These are phyloP conservation scores for Penicillium turbatum DNA, from an alignment of 495 filamentous ascomycete species.

Conservation along the genomic window DNA sequence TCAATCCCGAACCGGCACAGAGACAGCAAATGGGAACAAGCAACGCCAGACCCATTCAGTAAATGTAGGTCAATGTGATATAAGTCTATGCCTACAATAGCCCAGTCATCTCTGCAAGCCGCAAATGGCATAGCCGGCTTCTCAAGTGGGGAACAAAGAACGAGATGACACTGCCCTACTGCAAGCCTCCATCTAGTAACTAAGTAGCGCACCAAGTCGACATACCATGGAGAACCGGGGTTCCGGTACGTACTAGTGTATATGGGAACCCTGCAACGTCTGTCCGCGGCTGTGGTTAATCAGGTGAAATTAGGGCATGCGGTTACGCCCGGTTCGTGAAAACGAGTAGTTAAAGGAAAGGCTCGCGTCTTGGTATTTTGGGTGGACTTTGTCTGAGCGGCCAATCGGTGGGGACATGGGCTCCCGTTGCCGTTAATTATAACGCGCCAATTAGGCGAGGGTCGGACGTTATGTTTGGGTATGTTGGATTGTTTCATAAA, in stretches of 20 bases:
- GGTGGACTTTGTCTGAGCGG: not conserved
- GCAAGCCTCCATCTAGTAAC: not conserved
- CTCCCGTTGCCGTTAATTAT: slow-evolving; percentile 3
- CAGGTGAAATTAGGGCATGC: not conserved
- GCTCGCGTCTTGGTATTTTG: slow-evolving; percentile 22
- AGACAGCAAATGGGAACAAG: not conserved
- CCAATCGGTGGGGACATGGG: slow-evolving; percentile 8
- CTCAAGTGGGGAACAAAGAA: not conserved
- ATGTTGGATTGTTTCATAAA: too few species aligned
- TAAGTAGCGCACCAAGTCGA: too few species aligned
- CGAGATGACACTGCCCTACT: not conserved
- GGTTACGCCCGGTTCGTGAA: slow-evolving; percentile 13
- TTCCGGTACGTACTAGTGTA: not conserved
- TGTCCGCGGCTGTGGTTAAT: not conserved
- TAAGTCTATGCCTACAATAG: not conserved
- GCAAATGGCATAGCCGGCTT: not conserved
- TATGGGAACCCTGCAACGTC: not conserved
- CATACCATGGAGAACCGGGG: not conserved
- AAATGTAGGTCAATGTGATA: too few species aligned
- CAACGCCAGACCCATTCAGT: not conserved
- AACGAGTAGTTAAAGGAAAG: slow-evolving; percentile 23
- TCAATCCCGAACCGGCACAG: not conserved
- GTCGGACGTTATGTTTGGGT: not conserved
- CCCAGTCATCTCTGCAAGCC: slow-evolving; percentile 1
- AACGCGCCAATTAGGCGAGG: slow-evolving; percentile 8